Evolutionary conservation across 169 alveolate species (phyloP), one percentile per base, ranked within the genome.

Genomic region (Eimeria tenella): DNA sequence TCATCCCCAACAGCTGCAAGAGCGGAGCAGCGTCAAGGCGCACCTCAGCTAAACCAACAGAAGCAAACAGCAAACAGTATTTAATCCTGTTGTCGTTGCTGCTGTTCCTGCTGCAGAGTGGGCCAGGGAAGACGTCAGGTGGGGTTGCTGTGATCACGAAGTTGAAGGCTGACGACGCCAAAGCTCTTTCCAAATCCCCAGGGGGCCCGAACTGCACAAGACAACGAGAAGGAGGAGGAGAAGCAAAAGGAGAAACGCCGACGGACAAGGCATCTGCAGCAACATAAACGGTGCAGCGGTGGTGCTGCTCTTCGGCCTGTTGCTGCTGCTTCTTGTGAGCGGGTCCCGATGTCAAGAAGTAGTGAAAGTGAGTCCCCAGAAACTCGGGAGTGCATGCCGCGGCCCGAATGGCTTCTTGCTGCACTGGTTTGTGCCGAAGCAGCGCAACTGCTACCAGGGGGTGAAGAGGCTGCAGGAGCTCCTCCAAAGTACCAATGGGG

Each of bases 331-430:
- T 31, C 82, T 19, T 6, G 17, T 21, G 23, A 21, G 19, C 4
- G 7, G 86, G 23, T 13, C 52, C 86, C 3, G 86, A 21, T 7
- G 86, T 17, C 63, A 50, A 52, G 86, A 75, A 75, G 58, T 75
- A 75, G 25, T 75, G 86, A 10, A 31, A 13, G 63, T 52, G 86
- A 13, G 86, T 75, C 5, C 68, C 86, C 23, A 75, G 65, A 21
- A 75, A 9, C 86, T 75, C 86, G 68, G 63, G 68, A 52, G 68
- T 75, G 86, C 86, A 75, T 31, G 63, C 56, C 13, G 86, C 86
- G 4, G 86, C 86, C n/a, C 52, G 23, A 9, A 75, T 15, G 49
- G 86, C 86, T 15, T 75, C 68, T 19, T 49, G 86, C 68, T 75
- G 86, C 42, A 42, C 4, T 25, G 55, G 86, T 23, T n/a, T 17